Conservation (phyloP, 169 alveolate genomes). For the Fabrea salina region DNA sequence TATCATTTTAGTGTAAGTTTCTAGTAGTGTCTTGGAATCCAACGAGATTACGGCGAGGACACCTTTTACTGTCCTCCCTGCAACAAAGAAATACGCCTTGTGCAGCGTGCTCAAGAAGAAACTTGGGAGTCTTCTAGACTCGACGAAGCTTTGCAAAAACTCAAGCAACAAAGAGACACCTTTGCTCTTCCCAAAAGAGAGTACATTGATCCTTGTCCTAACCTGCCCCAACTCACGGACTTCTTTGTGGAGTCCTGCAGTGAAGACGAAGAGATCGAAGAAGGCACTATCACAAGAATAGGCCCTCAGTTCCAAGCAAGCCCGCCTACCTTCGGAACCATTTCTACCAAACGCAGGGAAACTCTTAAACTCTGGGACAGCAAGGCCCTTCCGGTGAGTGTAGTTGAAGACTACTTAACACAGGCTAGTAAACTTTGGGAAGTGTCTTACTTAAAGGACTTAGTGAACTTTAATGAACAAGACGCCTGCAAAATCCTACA, state of each 20-base stretch:
- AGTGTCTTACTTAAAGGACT: background rate
- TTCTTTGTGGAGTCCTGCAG: background rate
- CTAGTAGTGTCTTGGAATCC: constrained; percentile 28
- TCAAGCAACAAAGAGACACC: constrained; percentile 12
- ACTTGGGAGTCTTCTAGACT: constrained; percentile 1
- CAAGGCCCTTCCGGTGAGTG: background rate
- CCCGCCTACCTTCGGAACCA: constrained; percentile 1
- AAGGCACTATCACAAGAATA: constrained; percentile 23
- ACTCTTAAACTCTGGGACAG: constrained; percentile 17
- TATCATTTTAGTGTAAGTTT: constrained; percentile 28
- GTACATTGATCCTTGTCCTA: constrained; percentile 11
- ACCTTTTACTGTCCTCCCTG: constrained; percentile 23
- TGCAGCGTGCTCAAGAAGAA: background rate
- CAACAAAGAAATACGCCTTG: constrained; percentile 1
- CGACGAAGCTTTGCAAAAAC: background rate
- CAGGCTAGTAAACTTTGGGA: constrained; percentile 19
- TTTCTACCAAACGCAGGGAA: background rate
- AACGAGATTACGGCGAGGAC: constrained; percentile 13
- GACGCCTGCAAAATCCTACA: constrained; percentile 32
- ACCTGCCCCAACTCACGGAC: constrained; percentile 22
- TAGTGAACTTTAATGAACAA: constrained; percentile 11
- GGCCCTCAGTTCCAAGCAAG: background rate
- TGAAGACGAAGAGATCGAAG: constrained; percentile 20
- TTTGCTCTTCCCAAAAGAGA: constrained; percentile 20
- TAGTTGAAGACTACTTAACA: constrained; percentile 12